These are phyloP conservation scores for Petunia axillaris DNA, from an alignment of 257 asterid genomes.

Conservation along the genomic window DNA sequence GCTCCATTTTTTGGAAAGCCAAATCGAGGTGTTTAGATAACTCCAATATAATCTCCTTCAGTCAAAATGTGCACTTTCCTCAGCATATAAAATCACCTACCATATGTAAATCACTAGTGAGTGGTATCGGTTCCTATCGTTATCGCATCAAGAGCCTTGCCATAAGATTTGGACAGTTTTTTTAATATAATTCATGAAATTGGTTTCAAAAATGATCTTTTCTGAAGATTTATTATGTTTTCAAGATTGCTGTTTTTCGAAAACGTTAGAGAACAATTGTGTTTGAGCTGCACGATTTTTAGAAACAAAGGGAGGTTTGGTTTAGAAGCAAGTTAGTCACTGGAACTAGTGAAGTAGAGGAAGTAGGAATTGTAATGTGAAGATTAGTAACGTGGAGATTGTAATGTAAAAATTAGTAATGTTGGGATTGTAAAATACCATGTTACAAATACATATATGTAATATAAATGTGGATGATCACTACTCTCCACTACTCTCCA, in stretches of 20 bases:
- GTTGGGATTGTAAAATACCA: no score
- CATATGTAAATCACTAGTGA: slow-evolving; percentile 8
- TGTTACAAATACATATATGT: no score
- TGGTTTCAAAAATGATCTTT: background rate
- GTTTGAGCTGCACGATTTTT: background rate
- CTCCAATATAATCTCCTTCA: background rate
- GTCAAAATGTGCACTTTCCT: background rate
- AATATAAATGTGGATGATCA: no score
- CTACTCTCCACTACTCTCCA: no score
- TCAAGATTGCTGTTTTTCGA: background rate
- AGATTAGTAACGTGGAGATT: no score
- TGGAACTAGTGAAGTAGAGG: no score
- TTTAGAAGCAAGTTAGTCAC: no score
- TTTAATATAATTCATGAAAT: background rate
- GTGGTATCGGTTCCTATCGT: background rate
- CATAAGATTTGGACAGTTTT: background rate
- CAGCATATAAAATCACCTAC: background rate
- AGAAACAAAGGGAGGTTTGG: background rate
- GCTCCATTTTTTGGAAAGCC: background rate
- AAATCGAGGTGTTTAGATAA: background rate
- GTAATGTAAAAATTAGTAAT: no score
- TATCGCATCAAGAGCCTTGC: background rate
- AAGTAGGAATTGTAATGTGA: no score
- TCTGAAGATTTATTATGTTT: no score
- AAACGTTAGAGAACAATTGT: background rate